Evolutionary conservation across 208 protist genomes (phyloP).

Genomic region (Trypanosoma theileri): DNA sequence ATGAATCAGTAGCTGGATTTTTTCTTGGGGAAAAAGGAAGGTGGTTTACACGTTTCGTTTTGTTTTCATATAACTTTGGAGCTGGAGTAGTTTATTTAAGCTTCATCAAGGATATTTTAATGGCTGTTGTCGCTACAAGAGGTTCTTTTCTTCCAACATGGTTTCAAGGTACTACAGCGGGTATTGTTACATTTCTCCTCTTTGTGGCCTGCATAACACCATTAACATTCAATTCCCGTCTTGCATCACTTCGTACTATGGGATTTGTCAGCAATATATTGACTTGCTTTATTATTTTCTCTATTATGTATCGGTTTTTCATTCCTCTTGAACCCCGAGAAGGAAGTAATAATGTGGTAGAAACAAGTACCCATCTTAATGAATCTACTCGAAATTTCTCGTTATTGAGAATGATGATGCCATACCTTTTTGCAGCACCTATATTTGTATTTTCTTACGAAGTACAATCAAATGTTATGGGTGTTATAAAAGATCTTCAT

Average conservation of each 20-base stretch:
- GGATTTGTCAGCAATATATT: conserved; percentile 76
- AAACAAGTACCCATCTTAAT: neutral
- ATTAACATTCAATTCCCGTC: conserved; percentile 73
- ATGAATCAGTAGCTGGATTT: conserved; percentile 73
- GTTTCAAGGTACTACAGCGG: conserved; percentile 48
- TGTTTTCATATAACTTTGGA: conserved; percentile 83
- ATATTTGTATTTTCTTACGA: conserved; percentile 86
- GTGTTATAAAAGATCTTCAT: conserved; percentile 76
- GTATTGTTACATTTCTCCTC: conserved; percentile 42
- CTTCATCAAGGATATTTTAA: conserved; percentile 74
- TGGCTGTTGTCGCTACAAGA: conserved; percentile 41
- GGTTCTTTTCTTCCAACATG: conserved; percentile 55
- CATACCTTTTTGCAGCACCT: conserved; percentile 66
- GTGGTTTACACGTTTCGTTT: conserved; percentile 49
- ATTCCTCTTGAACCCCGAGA: conserved; percentile 19
- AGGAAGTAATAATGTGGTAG: neutral
- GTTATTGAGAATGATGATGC: conserved; percentile 23
- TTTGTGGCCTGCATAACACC: conserved; percentile 56
- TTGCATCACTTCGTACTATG: conserved; percentile 77
- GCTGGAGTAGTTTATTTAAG: conserved; percentile 67
- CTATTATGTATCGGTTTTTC: conserved; percentile 69
- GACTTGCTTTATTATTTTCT: conserved; percentile 65
- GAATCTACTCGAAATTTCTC: neutral
- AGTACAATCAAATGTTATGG: conserved; percentile 84
- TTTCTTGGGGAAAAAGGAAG: conserved; percentile 57